phyloP scores from a whole-genome alignment of 1,284 basidiomycete species.

The Puccinia hordei region DNA sequence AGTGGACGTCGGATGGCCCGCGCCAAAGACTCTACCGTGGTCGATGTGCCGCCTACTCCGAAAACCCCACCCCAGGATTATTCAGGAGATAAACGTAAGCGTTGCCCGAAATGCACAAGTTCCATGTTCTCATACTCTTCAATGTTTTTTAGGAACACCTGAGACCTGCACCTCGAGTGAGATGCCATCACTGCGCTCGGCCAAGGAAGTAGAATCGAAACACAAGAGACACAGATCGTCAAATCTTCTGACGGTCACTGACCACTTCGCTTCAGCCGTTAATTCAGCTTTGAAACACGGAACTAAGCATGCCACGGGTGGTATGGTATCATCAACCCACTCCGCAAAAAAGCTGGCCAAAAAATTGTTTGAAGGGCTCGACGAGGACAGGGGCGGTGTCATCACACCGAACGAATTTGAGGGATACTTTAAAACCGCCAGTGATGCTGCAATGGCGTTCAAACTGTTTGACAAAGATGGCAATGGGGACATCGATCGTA shows the following conservation, averaged over 20 bases:
- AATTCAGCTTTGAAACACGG: conserved; percentile 58
- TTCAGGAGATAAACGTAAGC: neutral
- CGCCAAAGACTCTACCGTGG: neutral
- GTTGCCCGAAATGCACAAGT: neutral
- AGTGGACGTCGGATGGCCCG: neutral
- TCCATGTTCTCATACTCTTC: neutral
- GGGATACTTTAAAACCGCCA: conserved; percentile 73
- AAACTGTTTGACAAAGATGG: conserved; percentile 78
- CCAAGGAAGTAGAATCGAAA: conserved; percentile 31
- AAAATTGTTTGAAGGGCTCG: conserved; percentile 72
- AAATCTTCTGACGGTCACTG: conserved; percentile 19
- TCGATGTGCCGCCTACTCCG: conserved; percentile 34
- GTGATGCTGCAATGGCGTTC: conserved; percentile 75
- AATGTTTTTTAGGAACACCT: conserved; percentile 1
- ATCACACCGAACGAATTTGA: conserved; percentile 51
- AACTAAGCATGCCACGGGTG: conserved; percentile 5
- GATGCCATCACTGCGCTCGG: too few species aligned
- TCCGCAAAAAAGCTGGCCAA: conserved; percentile 73
- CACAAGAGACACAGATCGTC: conserved; percentile 39
- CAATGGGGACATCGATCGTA: conserved; percentile 79
- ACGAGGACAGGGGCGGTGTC: conserved; percentile 62
- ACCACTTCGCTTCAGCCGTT: conserved; percentile 52
- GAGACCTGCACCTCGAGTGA: neutral
- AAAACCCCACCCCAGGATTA: neutral
- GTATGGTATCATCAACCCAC: conserved; percentile 62